Evolutionary conservation across 1,139 yeast genomes (phyloP).

Genomic region (Nematodospora anomalae): DNA sequence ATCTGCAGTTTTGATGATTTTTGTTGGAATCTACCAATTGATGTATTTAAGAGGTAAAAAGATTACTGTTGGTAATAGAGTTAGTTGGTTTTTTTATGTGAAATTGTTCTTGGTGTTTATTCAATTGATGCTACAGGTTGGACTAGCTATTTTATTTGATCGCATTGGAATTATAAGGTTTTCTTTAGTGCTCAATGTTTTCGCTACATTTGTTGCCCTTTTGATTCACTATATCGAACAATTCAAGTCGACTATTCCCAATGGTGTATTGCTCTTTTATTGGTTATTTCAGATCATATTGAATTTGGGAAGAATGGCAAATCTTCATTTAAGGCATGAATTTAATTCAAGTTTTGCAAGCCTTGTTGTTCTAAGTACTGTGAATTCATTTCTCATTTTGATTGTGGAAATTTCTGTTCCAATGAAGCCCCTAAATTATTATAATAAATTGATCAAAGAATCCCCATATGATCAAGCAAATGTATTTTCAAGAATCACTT

Average conservation of each 20-base stretch:
- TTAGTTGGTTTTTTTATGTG: constrained; percentile 40
- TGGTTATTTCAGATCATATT: constrained; percentile 63
- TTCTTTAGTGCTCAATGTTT: constrained; percentile 38
- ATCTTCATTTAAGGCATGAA: constrained; percentile 49
- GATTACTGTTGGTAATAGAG: constrained; percentile 33
- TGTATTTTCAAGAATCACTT: constrained; percentile 74
- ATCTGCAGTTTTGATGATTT: constrained; percentile 52
- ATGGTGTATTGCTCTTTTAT: constrained; percentile 68
- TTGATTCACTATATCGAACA: constrained; percentile 72
- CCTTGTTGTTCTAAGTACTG: constrained; percentile 48
- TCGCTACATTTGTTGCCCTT: constrained; percentile 51
- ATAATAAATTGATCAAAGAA: constrained; percentile 38
- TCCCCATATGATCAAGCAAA: constrained; percentile 81
- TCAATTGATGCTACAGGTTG: constrained; percentile 39
- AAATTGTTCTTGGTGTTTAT: constrained; percentile 42
- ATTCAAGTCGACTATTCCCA: constrained; percentile 62
- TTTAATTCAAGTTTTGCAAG: constrained; percentile 34
- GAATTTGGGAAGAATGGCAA: constrained; percentile 41
- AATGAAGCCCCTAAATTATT: constrained; percentile 37
- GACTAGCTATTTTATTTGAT: constrained; percentile 23
- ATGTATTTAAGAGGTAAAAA: constrained; percentile 33
- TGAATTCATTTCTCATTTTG: constrained; percentile 53
- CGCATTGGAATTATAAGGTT: constrained; percentile 43
- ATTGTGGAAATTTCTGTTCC: constrained; percentile 52
- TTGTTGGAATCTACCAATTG: constrained; percentile 53